phyloP scores from a whole-genome alignment of 441 rosid species.

The Croton setiger region DNA sequence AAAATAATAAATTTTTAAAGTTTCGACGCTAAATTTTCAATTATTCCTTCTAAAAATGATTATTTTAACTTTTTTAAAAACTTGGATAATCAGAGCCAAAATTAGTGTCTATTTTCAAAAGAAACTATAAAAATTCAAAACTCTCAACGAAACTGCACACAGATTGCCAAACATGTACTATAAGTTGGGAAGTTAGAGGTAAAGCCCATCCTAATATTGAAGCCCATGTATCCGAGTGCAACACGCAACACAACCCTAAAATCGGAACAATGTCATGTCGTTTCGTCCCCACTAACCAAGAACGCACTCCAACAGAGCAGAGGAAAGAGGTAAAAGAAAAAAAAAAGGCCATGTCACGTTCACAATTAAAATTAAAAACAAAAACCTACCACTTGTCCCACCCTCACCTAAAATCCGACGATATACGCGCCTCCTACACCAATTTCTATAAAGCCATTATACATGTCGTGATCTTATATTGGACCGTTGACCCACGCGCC shows the following conservation, averaged over 20 bases:
- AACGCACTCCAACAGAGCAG: neutral
- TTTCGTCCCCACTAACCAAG: neutral
- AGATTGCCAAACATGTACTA: too few relatives aligned
- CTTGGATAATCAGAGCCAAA: too few relatives aligned
- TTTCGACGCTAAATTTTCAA: too few relatives aligned
- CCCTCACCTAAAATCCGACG: neutral
- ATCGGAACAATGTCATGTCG: neutral
- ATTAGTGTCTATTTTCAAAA: too few relatives aligned
- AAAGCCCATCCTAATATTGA: neutral
- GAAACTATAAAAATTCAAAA: too few relatives aligned
- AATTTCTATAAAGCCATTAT: neutral
- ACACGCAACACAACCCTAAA: neutral
- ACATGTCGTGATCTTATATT: neutral
- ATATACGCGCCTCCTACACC: neutral
- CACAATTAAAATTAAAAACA: neutral
- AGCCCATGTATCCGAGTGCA: neutral
- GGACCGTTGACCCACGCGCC: constrained; percentile 1
- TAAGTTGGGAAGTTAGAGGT: too few relatives aligned
- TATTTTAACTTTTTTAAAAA: too few relatives aligned
- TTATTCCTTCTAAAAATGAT: too few relatives aligned
- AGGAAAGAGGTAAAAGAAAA: neutral
- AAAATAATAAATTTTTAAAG: too few relatives aligned
- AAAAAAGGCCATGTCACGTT: neutral
- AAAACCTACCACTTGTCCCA: neutral
- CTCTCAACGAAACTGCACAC: too few relatives aligned